These are phyloP conservation scores for Xylaria nigripes DNA, from an alignment of 495 filamentous ascomycete genomes.

Conservation along the genomic window DNA sequence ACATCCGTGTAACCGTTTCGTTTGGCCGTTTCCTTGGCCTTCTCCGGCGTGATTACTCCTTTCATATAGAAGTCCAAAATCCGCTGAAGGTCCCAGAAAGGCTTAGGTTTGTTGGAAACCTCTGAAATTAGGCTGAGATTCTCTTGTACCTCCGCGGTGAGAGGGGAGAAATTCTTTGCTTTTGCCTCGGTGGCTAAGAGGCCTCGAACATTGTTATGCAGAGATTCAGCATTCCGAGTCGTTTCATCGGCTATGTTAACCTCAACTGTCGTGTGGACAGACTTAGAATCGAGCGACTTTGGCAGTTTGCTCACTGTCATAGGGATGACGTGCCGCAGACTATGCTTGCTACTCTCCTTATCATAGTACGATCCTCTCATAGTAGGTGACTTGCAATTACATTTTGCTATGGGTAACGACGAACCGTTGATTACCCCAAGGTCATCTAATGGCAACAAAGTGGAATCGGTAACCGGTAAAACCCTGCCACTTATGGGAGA, in stretches of 20 bases:
- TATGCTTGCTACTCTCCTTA: neutral
- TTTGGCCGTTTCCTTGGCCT: constrained; percentile 2
- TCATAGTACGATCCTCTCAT: neutral
- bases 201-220: constrained; percentile 1
- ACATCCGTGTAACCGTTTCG: neutral
- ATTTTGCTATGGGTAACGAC: neutral
- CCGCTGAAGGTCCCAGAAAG: constrained; percentile 1
- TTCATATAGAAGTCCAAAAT: constrained; percentile 6
- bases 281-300: neutral
- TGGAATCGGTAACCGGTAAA: neutral
- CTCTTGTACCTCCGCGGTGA: neutral
- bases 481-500: neutral
- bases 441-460: neutral
- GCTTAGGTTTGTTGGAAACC: neutral
- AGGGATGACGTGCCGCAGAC: too few relatives aligned
- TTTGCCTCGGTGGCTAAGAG: neutral
- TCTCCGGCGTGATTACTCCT: constrained; percentile 6
- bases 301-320: neutral
- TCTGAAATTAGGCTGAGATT: neutral
- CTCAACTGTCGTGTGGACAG: neutral
- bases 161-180: neutral
- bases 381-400: neutral
- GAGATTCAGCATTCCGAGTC: neutral
- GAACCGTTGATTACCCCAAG: neutral
- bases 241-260: neutral